Evolutionary conservation across 306 rosid genomes (phyloP).

Genomic region (Castanopsis chinensis): DNA sequence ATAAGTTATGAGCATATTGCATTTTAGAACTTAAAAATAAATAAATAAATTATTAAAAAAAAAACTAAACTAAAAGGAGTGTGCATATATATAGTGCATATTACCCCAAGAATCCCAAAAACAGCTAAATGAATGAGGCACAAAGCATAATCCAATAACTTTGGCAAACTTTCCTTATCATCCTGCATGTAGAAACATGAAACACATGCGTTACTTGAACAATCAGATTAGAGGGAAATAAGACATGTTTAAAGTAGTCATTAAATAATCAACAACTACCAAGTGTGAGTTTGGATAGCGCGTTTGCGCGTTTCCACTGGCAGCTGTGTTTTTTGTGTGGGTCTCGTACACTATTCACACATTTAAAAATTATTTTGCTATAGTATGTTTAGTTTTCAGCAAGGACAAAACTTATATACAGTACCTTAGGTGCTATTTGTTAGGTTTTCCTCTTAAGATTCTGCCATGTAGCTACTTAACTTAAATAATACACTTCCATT

Average conservation of each 20-base stretch:
- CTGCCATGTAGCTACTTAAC: too few species aligned
- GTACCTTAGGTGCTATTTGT: too few species aligned
- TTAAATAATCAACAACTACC: neutral
- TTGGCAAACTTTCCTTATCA: slow-evolving; percentile 20
- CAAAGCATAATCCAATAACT: slow-evolving; percentile 37
- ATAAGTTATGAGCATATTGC: neutral
- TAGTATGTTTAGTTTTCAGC: too few species aligned
- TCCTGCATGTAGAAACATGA: slow-evolving; percentile 21
- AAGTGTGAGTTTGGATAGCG: too few species aligned
- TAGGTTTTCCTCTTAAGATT: too few species aligned
- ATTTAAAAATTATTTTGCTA: too few species aligned
- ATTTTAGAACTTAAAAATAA: neutral
- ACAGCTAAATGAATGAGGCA: slow-evolving; percentile 53
- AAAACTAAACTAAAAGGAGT: neutral
- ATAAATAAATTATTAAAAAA: neutral
- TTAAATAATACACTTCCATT: too few species aligned
- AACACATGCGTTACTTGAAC: neutral
- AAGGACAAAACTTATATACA: too few species aligned
- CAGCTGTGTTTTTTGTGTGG: too few species aligned
- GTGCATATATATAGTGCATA: neutral
- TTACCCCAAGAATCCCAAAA: slow-evolving; percentile 64
- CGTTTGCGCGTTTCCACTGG: too few species aligned
- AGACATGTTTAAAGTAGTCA: neutral
- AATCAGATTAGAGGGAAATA: neutral
- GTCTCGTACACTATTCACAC: too few species aligned